Percentiles rank a stretch among this genome's conserved stretches.
These are phyloP conservation scores for Stylonectria norvegica DNA, from an alignment of 2,329 filamentous ascomycete genomes.

Conservation along the genomic window DNA sequence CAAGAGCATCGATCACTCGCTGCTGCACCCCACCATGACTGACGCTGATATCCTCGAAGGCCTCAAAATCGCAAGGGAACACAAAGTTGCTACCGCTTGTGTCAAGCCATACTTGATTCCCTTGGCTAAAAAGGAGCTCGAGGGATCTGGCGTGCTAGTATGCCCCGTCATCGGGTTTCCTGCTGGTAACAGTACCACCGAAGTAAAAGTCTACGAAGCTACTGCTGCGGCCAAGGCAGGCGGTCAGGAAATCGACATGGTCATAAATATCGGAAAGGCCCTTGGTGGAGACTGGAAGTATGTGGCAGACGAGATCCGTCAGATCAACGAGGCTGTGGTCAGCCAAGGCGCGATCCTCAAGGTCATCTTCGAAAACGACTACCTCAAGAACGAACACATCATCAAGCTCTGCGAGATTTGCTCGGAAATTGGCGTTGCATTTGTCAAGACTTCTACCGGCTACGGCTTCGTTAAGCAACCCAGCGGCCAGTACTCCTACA, in stretches of 20 bases:
- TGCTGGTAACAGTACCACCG: slow-evolving; percentile 52
- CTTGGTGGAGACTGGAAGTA: slow-evolving; percentile 54
- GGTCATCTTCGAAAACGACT: slow-evolving; percentile 61
- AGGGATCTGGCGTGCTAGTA: slow-evolving; percentile 45
- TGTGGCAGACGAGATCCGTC: slow-evolving; percentile 47
- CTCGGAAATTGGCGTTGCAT: slow-evolving; percentile 45
- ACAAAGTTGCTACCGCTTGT: slow-evolving; percentile 52
- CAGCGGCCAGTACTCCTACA: slow-evolving; percentile 48
- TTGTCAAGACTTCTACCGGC: slow-evolving; percentile 58
- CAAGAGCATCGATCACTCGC: slow-evolving; percentile 56
- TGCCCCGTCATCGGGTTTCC: slow-evolving; percentile 60
- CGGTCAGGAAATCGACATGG: slow-evolving; percentile 56
- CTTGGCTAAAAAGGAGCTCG: slow-evolving; percentile 43
- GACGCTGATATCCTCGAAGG: slow-evolving; percentile 46
- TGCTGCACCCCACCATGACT: slow-evolving; percentile 58
- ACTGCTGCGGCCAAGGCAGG: slow-evolving; percentile 43
- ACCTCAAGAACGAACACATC: slow-evolving; percentile 47
- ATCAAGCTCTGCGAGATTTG: slow-evolving; percentile 53
- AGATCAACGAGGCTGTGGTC: slow-evolving; percentile 45
- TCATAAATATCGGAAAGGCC: slow-evolving; percentile 56
- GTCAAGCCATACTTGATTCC: slow-evolving; percentile 54
- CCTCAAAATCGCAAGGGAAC: slow-evolving; percentile 43
- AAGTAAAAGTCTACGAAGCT: slow-evolving; percentile 52
- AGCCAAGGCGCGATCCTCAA: slow-evolving; percentile 46
- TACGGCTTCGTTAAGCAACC: slow-evolving; percentile 56